phyloP scores from a whole-genome alignment of 495 filamentous ascomycete genomes.

The Neurospora sp. region DNA sequence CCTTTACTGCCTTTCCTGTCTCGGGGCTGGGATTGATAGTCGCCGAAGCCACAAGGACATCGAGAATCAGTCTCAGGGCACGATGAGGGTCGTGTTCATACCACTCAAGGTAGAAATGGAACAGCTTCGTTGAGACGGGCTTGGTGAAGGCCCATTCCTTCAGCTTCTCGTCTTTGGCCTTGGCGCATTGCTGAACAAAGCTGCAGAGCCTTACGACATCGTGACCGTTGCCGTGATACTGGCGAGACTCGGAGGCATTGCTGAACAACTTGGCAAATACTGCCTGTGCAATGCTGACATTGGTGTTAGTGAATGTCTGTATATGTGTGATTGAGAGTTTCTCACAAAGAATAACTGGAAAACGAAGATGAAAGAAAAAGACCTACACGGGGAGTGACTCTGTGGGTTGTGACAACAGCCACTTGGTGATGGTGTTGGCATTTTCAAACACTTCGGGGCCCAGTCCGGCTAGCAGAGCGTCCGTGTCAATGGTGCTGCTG shows the following conservation, averaged over 20 bases:
- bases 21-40: slow-evolving; percentile 35
- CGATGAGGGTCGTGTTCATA: slow-evolving; percentile 66
- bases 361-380: not conserved
- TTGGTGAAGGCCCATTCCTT: slow-evolving; percentile 39
- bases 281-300: slow-evolving; percentile 16
- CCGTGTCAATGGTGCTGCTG: not conserved
- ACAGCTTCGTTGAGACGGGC: slow-evolving; percentile 46
- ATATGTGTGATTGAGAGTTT: not conserved
- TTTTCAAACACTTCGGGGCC: slow-evolving; percentile 16
- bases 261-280: slow-evolving; percentile 30
- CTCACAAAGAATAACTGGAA: not conserved
- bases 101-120: slow-evolving; percentile 62
- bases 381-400: slow-evolving; percentile 12
- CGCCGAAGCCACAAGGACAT: slow-evolving; percentile 45
- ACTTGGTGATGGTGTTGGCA: slow-evolving; percentile 25
- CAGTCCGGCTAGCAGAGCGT: slow-evolving; percentile 3
- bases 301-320: slow-evolving; percentile 1
- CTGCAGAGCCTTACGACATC: slow-evolving; percentile 44
- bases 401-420: slow-evolving; percentile 15
- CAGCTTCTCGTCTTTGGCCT: slow-evolving; percentile 30
- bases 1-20: slow-evolving; percentile 25
- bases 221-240: slow-evolving; percentile 25
- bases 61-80: slow-evolving; percentile 63
- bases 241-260: slow-evolving; percentile 34
- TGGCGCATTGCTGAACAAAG: slow-evolving; percentile 43